Percentiles rank a stretch among this genome's conserved stretches.
Conservation (phyloP, 805 yeast species). For the Saccharomycopsis malanga region DNA sequence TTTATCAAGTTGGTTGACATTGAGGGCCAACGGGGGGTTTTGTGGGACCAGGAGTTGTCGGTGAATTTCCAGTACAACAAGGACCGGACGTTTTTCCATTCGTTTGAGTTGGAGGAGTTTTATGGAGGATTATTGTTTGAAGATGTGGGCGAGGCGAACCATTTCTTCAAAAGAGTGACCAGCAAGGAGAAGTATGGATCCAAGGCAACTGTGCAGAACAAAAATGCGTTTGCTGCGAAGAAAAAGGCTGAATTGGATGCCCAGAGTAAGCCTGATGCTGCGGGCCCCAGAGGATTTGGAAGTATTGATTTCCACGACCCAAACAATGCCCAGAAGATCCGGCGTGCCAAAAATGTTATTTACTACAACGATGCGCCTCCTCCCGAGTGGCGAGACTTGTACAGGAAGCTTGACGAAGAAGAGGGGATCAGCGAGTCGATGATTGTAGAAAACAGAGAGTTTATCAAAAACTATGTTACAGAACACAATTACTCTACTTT, state of each 20-base stretch:
- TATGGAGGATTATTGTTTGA: constrained; percentile 82
- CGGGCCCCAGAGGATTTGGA: constrained; percentile 60
- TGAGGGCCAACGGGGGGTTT: constrained; percentile 65
- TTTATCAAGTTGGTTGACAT: constrained; percentile 87
- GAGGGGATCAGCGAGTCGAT: constrained; percentile 82
- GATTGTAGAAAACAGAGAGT: constrained; percentile 81
- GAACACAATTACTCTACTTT: constrained; percentile 66
- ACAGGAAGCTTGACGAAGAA: constrained; percentile 54
- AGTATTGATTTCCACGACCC: constrained; percentile 29
- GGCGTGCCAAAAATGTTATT: constrained; percentile 50
- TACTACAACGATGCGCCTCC: constrained; percentile 80
- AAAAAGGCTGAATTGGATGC: constrained; percentile 33
- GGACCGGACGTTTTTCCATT: constrained; percentile 90
- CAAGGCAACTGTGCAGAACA: constrained; percentile 77
- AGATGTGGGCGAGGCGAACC: constrained; percentile 81
- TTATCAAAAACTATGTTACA: constrained; percentile 70
- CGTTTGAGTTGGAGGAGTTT: constrained; percentile 90
- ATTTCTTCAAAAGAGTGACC: constrained; percentile 71
- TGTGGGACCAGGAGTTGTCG: constrained; percentile 96
- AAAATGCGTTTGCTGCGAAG: constrained; percentile 78
- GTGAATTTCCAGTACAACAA: constrained; percentile 85
- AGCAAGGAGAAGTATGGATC: constrained; percentile 77
- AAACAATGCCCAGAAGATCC: constrained; percentile 44
- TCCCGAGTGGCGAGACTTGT: constrained; percentile 74
- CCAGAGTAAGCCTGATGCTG: constrained; percentile 24